Percentiles rank a stretch among this genome's conserved stretches.
phyloP scores from a whole-genome alignment of 1,284 basidiomycete species.

The Sanghuangporus weigelae region DNA sequence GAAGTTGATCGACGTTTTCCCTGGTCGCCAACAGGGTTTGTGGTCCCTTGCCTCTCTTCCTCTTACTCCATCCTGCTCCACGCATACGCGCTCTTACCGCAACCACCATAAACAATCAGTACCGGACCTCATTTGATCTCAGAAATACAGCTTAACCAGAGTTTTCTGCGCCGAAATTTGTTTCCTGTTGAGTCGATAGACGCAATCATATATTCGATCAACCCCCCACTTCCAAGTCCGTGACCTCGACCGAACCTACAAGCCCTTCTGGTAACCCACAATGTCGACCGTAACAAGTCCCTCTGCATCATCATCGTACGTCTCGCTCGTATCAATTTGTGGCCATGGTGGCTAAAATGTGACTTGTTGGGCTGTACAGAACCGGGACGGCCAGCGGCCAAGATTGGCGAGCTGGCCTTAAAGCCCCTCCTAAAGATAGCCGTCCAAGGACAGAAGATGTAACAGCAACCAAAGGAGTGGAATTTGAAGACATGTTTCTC shows the following conservation, averaged over 20 bases:
- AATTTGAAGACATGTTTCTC: slow-evolving; percentile 79
- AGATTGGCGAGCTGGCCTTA: slow-evolving; percentile 73
- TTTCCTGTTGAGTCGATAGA: neutral
- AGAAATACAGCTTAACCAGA: neutral
- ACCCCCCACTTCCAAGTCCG: neutral
- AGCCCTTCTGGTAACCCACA: neutral
- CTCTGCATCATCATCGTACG: slow-evolving; percentile 18
- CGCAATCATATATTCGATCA: neutral
- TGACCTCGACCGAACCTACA: neutral
- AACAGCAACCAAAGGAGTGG: slow-evolving; percentile 82
- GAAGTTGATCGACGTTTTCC: neutral
- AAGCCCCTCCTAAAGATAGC: slow-evolving; percentile 84
- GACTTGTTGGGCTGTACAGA: neutral
- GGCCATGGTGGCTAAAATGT: neutral
- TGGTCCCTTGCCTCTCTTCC: neutral
- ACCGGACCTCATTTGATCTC: neutral
- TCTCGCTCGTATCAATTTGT: neutral
- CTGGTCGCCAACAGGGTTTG: neutral
- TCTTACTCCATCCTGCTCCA: neutral
- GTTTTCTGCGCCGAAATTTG: neutral
- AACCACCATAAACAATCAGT: neutral
- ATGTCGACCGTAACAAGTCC: slow-evolving; percentile 17
- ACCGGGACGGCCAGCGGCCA: slow-evolving; percentile 24
- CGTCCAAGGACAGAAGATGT: slow-evolving; percentile 96
- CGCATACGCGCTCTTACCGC: neutral